Conservation (phyloP, 495 filamentous ascomycete genomes). For the Neurospora cerealis region DNA sequence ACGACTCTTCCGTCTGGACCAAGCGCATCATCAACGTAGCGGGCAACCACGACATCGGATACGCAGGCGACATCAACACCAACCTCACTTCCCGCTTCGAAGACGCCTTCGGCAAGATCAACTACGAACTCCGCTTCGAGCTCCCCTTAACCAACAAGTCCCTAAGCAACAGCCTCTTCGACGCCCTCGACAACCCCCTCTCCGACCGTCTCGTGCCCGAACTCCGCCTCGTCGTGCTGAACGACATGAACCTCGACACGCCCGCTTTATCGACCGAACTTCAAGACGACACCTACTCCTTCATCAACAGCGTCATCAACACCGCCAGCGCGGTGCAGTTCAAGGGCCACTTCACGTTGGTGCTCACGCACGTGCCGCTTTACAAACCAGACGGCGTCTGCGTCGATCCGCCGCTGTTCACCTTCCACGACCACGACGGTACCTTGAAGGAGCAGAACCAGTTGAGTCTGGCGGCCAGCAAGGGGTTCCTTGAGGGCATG, state of each 20-base stretch:
- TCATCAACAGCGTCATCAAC: conserved; percentile 62
- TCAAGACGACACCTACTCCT: conserved; percentile 62
- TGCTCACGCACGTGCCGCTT: conserved; percentile 87
- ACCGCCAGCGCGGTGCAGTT: conserved; percentile 58
- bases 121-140: conserved; percentile 77
- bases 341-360: conserved; percentile 58
- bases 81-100: conserved; percentile 71
- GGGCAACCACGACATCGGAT: conserved; percentile 94
- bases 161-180: conserved; percentile 26
- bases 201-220: conserved; percentile 42
- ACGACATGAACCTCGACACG: conserved; percentile 83
- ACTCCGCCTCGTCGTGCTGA: conserved; percentile 75
- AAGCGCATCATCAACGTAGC: conserved; percentile 74
- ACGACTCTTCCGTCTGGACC: conserved; percentile 51
- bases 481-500: conserved; percentile 63
- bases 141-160: conserved; percentile 32
- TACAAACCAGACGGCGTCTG: conserved; percentile 78
- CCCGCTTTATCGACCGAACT: conserved; percentile 56
- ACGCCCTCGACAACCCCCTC: conserved; percentile 20
- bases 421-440: conserved; percentile 55
- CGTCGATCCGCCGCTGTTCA: conserved; percentile 72
- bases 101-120: conserved; percentile 67
- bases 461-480: conserved; percentile 56
- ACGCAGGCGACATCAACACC: conserved; percentile 75
- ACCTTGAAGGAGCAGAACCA: conserved; percentile 90